Evolutionary conservation across 2,329 filamentous ascomycete genomes (phyloP), one percentile per base, ranked within the genome.

Genomic region (Scedosporium apiospermum): DNA sequence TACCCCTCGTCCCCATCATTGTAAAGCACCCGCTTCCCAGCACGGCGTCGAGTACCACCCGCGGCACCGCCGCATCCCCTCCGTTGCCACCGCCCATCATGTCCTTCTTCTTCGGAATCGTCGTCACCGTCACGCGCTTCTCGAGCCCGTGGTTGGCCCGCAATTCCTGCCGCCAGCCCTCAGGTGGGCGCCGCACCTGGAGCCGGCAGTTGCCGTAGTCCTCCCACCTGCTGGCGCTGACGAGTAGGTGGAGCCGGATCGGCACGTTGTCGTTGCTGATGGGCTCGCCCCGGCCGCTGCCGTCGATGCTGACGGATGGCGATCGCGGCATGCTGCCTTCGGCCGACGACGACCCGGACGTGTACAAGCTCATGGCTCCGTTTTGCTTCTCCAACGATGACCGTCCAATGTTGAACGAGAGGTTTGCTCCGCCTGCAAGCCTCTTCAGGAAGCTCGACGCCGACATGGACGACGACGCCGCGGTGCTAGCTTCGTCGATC

Each of bases 131-230:
- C 64, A 99, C 86, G 7, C 93, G 87, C 77, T 97, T 97, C 76
- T 96, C 90, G 66, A 89, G 77, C 18, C 87, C 86, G 67, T 87
- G 82, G 65, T 86, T 79, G 66, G 82, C 83, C 49, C 80, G 77
- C 62, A 85, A 78, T 64, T 81, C 84, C 74, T 83, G 84, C 51
- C 78, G 78, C 72, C 82, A 83, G 6, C 83, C 84, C 42, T 76
- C 83, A 60, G 80, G 88, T n/a, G 91, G 89, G 18, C 86, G 84
- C 71, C 92, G 86, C 69, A 99, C 91, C 16, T 89, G 91, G 64
- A 99, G 78, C 44, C 86, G 82, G 64, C 92, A 96, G 68, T 90
- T 87, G 66, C 95, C 93, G 77, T 93, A 87, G 71, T 98, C 93
- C 65, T 91, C 87, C 95, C 95, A 99, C 72, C 93, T 93, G 59